These are phyloP conservation scores for Linnemannia schmuckeri DNA, from an alignment of 192 early-diverging fungal species.

Conservation along the genomic window DNA sequence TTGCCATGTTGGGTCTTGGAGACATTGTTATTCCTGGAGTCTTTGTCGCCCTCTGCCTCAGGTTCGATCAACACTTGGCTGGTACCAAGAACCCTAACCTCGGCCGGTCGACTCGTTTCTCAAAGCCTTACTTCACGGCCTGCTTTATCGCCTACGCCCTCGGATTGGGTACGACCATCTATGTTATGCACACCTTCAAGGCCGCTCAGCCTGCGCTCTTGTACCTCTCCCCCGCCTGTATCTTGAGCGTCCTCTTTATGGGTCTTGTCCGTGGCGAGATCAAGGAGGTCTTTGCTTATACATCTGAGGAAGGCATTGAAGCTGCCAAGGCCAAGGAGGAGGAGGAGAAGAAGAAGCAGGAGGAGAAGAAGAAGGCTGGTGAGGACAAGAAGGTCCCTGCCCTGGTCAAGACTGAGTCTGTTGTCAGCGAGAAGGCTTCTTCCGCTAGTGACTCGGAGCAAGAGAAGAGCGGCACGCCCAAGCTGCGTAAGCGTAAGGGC, in stretches of 20 bases:
- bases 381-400: slow-evolving; percentile 26
- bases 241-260: slow-evolving; percentile 81
- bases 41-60: slow-evolving; percentile 91
- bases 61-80: slow-evolving; percentile 87
- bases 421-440: slow-evolving; percentile 22
- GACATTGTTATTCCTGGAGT: slow-evolving; percentile 98
- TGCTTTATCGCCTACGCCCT: slow-evolving; percentile 84
- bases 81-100: slow-evolving; percentile 69
- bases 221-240: slow-evolving; percentile 97
- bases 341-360: slow-evolving; percentile 61
- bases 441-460: slow-evolving; percentile 35
- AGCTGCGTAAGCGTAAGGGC: slow-evolving; percentile 50
- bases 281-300: slow-evolving; percentile 72
- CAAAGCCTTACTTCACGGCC: slow-evolving; percentile 91
- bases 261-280: slow-evolving; percentile 78
- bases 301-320: slow-evolving; percentile 72
- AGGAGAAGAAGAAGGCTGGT: slow-evolving; percentile 56
- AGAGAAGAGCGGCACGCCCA: slow-evolving; percentile 21
- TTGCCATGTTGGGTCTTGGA: slow-evolving; percentile 96
- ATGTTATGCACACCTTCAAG: slow-evolving; percentile 96
- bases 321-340: slow-evolving; percentile 62
- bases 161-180: slow-evolving; percentile 90
- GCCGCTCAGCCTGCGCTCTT: slow-evolving; percentile 97
- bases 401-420: slow-evolving; percentile 15
- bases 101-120: slow-evolving; percentile 72